These are phyloP conservation scores for Isabelozyma heimii DNA, from an alignment of 805 yeast genomes.

Conservation along the genomic window DNA sequence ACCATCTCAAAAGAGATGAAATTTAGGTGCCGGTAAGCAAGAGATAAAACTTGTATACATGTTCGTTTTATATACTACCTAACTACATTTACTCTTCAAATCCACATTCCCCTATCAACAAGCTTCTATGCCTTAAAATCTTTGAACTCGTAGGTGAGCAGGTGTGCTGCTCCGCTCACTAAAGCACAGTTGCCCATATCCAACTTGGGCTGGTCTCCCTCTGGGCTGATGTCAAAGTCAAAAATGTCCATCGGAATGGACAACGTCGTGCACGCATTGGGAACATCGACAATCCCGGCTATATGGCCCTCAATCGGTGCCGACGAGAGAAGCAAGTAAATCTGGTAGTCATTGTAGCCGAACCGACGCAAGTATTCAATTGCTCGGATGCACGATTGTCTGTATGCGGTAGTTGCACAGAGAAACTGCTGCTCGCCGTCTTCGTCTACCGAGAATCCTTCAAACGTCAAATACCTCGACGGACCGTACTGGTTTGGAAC, in stretches of 20 bases:
- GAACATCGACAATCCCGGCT: conserved; percentile 52
- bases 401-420: conserved; percentile 49
- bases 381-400: conserved; percentile 48
- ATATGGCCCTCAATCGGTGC: conserved; percentile 54
- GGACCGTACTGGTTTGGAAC: conserved; percentile 50
- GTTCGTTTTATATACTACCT: not conserved
- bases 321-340: conserved; percentile 41
- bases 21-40: not conserved
- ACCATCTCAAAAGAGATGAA: not conserved
- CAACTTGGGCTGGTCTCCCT: conserved; percentile 15
- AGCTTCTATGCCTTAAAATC: not conserved
- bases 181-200: conserved; percentile 43
- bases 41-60: not conserved
- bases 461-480: conserved; percentile 48
- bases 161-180: conserved; percentile 12
- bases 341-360: conserved; percentile 52
- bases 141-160: conserved; percentile 10
- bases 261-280: conserved; percentile 51
- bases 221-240: conserved; percentile 47
- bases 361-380: conserved; percentile 49
- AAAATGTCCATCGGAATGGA: conserved; percentile 53
- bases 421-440: conserved; percentile 43
- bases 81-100: not conserved
- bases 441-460: conserved; percentile 53
- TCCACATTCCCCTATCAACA: no score